A percentile compares a stretch with the other conserved stretches of the same genome.
Evolutionary conservation across 2,329 filamentous ascomycete genomes (phyloP).

Genomic region (Neopestalotiopsis clavispora): DNA sequence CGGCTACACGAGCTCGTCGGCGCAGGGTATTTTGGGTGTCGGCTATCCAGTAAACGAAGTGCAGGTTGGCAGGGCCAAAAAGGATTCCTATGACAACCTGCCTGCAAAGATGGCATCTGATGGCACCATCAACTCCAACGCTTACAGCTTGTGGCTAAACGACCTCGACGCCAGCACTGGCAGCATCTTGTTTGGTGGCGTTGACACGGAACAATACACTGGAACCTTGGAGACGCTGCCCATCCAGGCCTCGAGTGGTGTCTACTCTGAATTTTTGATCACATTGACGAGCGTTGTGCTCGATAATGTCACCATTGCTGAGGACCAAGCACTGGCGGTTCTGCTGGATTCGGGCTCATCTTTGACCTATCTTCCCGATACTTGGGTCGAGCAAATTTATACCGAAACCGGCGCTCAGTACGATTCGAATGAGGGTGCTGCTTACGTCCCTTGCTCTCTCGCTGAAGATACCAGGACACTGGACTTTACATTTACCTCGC

Average conservation of each 20-base stretch:
- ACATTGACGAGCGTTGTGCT: conserved; percentile 66
- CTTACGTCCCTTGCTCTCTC: conserved; percentile 66
- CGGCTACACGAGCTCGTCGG: conserved; percentile 65
- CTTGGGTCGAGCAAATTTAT: conserved; percentile 50
- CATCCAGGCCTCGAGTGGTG: conserved; percentile 58
- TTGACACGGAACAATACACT: conserved; percentile 69
- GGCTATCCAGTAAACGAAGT: conserved; percentile 84
- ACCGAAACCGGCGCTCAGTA: conserved; percentile 51
- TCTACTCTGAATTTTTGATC: conserved; percentile 69
- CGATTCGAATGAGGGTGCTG: conserved; percentile 54
- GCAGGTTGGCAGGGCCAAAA: conserved; percentile 62
- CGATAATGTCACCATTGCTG: conserved; percentile 46
- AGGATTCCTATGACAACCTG: conserved; percentile 68
- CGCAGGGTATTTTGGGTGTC: conserved; percentile 82
- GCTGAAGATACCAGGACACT: conserved; percentile 46
- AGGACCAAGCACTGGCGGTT: conserved; percentile 61
- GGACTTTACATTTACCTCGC: conserved; percentile 59
- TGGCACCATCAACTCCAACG: conserved; percentile 66
- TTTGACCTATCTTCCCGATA: conserved; percentile 68
- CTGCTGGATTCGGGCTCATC: conserved; percentile 75
- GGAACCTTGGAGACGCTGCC: conserved; percentile 71
- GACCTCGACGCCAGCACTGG: conserved; percentile 70
- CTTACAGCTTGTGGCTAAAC: conserved; percentile 79
- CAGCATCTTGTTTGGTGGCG: conserved; percentile 75
- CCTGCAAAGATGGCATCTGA: conserved; percentile 67